Evolutionary conservation across 495 filamentous ascomycete species (phyloP), one percentile per base, ranked within the genome.

Genomic region (Cercophora samala): DNA sequence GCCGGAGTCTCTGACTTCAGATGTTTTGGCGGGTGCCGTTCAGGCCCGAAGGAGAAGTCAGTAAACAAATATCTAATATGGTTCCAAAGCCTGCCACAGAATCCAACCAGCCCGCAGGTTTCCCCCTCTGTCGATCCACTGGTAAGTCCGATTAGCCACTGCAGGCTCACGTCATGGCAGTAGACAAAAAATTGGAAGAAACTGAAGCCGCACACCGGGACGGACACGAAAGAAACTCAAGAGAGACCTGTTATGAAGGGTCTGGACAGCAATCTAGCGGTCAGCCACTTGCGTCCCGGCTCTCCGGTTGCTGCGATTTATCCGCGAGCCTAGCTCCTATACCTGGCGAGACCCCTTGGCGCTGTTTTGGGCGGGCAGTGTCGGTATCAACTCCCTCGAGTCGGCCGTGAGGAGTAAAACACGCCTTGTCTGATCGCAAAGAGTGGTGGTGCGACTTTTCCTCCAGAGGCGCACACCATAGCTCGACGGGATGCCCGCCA

Each of bases 281-380:
- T 66, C 65, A 68, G 56, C 62, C 58, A 46, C 56, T 65, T 68
- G 71, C 72, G 65, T 72, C 72, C 72, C 73, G 69, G 71, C 65
- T 70, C 68, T 70, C 69, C 73, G 69, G 66, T 66, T 67, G 26
- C 61, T 67, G 23, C 29, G 62, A 70, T 74, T 74, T 74, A 72
- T n/a, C 73, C 71, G 68, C 62, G 64, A 67, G 63, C 42, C 68
- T 65, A 63, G 66, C 66, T 68, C 66, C 60, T 62, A 59, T 56
- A n/a, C 19, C 53, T 58, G 37, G 68, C 64, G 54, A 61, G 58
- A 62, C 37, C 24, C 32, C 66, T 65, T 69, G 60, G 60, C 63
- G 62, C 52, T 52, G 53, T 5, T 61, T 46, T 56, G 4, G 52
- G 52, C 15, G 17, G 52, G 19, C 52, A 54, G 4, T 54, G 4